Percentiles rank a stretch among this genome's conserved stretches.
phyloP scores from a whole-genome alignment of 441 rosid genomes.

The Macaranga tanarius region DNA sequence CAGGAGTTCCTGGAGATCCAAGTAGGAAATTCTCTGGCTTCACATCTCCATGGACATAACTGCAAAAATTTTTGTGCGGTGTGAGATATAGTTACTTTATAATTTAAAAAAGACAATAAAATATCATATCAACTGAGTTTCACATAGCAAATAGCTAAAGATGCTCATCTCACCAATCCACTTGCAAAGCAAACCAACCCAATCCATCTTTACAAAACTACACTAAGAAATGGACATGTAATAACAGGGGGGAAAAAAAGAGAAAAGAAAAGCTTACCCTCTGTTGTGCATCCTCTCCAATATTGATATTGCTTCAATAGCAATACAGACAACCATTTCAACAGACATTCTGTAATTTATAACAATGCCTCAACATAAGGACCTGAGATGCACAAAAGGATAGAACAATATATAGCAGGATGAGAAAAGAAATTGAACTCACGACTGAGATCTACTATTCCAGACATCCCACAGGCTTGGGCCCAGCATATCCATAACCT shows the following conservation, averaged over 20 bases:
- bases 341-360: conserved; percentile 51
- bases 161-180: background rate
- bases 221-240: too few species aligned
- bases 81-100: background rate
- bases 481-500: conserved; percentile 83
- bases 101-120: background rate
- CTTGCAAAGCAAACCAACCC: background rate
- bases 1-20: conserved; percentile 78
- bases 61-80: conserved; percentile 23
- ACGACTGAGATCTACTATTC: conserved; percentile 61
- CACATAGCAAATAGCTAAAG: background rate
- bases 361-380: conserved; percentile 16
- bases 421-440: conserved; percentile 29
- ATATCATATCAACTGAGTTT: background rate
- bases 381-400: background rate
- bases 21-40: conserved; percentile 96
- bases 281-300: conserved; percentile 64
- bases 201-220: background rate
- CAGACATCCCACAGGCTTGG: conserved; percentile 85
- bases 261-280: conserved; percentile 43
- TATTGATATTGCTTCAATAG: conserved; percentile 75
- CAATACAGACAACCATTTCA: conserved; percentile 80
- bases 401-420: background rate
- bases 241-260: background rate
- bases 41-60: conserved; percentile 96